These are phyloP conservation scores for Coemansia sp. DNA, from an alignment of 192 early-diverging fungal genomes.

Conservation along the genomic window DNA sequence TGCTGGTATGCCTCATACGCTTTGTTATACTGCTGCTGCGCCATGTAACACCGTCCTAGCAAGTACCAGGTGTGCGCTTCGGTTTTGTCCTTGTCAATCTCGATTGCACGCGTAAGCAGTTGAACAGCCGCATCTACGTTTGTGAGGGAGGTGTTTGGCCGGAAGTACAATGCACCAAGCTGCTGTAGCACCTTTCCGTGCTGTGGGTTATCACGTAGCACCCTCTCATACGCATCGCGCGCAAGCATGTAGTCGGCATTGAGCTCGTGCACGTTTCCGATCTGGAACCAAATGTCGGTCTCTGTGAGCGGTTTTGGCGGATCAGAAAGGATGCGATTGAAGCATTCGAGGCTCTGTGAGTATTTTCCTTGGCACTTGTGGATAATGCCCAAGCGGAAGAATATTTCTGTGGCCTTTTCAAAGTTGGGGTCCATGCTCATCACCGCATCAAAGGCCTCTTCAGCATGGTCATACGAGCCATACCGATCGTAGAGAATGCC, in stretches of 20 bases:
- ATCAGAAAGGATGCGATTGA: slow-evolving; percentile 80
- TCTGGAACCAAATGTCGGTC: slow-evolving; percentile 98
- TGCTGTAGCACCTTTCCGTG: slow-evolving; percentile 96
- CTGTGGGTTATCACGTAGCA: slow-evolving; percentile 82
- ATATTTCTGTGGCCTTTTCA: slow-evolving; percentile 97
- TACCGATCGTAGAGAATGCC: slow-evolving; percentile 97
- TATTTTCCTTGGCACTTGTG: slow-evolving; percentile 73
- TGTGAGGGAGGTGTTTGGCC: slow-evolving; percentile 74
- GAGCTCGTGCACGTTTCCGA: slow-evolving; percentile 94
- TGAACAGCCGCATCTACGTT: slow-evolving; percentile 83
- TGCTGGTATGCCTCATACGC: slow-evolving; percentile 98
- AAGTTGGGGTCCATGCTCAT: slow-evolving; percentile 94
- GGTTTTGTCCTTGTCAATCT: slow-evolving; percentile 73
- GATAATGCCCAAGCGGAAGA: slow-evolving; percentile 96
- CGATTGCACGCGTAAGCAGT: slow-evolving; percentile 80
- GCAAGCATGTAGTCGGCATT: slow-evolving; percentile 82
- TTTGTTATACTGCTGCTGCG: slow-evolving; percentile 88
- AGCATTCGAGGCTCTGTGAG: slow-evolving; percentile 65
- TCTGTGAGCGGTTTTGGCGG: slow-evolving; percentile 95
- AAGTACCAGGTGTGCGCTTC: slow-evolving; percentile 96
- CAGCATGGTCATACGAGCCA: slow-evolving; percentile 94
- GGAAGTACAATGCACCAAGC: slow-evolving; percentile 95
- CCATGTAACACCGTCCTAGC: slow-evolving; percentile 95
- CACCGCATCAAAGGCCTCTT: slow-evolving; percentile 93
- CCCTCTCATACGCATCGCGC: slow-evolving; percentile 89